These are phyloP conservation scores for Rhynchosporium agropyri DNA, from an alignment of 2,329 filamentous ascomycete genomes.

Conservation along the genomic window DNA sequence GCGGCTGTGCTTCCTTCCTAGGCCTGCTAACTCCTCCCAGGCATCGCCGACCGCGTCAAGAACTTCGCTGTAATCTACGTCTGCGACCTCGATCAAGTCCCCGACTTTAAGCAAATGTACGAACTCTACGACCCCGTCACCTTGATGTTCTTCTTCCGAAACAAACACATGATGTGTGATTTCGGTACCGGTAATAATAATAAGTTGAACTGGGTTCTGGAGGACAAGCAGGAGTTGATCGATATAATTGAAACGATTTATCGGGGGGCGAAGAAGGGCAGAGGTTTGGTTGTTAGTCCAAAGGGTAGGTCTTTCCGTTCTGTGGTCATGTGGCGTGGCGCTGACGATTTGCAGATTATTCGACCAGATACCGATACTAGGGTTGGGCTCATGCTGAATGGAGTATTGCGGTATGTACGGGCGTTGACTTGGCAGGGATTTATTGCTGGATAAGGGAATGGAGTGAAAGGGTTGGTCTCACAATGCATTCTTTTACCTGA, in stretches of 20 bases:
- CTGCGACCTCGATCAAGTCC: conserved; percentile 88
- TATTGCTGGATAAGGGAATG: conserved; percentile 2
- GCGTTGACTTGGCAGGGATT: conserved; percentile 18
- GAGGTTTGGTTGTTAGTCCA: conserved; percentile 93
- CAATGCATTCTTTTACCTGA: conserved; percentile 31
- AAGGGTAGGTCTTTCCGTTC: conserved; percentile 57
- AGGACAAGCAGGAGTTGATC: conserved; percentile 98
- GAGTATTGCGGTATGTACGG: background rate
- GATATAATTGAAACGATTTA: conserved; percentile 99
- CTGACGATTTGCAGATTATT: conserved; percentile 52
- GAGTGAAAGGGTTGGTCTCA: conserved; percentile 45
- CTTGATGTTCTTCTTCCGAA: conserved; percentile 97
- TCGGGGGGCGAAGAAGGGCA: conserved; percentile 95
- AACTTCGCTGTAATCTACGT: conserved; percentile 93
- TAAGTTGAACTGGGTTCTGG: conserved; percentile 93
- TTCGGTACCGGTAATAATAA: conserved; percentile 99
- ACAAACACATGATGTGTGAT: conserved; percentile 99
- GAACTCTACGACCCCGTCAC: conserved; percentile 88
- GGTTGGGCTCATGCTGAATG: background rate
- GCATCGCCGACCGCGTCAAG: conserved; percentile 89
- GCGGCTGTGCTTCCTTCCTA: too few relatives aligned
- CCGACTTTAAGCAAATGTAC: conserved; percentile 97
- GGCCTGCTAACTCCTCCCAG: conserved; percentile 24
- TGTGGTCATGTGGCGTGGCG: background rate
- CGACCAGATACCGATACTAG: conserved; percentile 69